Evolutionary conservation across 805 yeast species (phyloP).

Genomic region (Lachancea meyersii): DNA sequence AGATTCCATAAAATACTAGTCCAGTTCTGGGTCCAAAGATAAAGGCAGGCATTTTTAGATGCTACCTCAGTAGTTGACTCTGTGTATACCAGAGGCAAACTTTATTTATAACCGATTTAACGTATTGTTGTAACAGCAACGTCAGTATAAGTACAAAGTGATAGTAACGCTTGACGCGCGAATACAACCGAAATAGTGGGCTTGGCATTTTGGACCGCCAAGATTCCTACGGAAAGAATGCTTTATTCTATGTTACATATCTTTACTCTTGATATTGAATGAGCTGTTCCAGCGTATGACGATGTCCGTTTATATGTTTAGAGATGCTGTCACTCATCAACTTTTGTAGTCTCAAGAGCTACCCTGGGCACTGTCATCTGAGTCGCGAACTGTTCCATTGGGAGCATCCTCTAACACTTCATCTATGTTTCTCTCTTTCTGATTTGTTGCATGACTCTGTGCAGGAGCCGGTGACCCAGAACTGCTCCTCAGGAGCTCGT

Average conservation of each 20-base stretch:
- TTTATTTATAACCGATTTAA: neutral
- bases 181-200: neutral
- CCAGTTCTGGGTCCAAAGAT: neutral
- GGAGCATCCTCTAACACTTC: neutral
- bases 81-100: neutral
- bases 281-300: neutral
- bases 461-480: constrained; percentile 3
- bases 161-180: neutral
- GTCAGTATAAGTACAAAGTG: neutral
- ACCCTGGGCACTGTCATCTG: neutral
- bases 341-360: neutral
- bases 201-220: too few relatives aligned
- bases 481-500: constrained; percentile 16
- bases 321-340: neutral
- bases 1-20: neutral
- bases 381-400: neutral
- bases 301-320: neutral
- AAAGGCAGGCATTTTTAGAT: neutral
- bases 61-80: neutral
- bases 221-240: too few relatives aligned
- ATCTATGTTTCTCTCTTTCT: neutral
- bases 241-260: neutral
- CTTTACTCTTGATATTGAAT: neutral
- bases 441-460: neutral
- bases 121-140: neutral